phyloP scores from a whole-genome alignment of 2,329 filamentous ascomycete species.

The Exophiala calicioides region DNA sequence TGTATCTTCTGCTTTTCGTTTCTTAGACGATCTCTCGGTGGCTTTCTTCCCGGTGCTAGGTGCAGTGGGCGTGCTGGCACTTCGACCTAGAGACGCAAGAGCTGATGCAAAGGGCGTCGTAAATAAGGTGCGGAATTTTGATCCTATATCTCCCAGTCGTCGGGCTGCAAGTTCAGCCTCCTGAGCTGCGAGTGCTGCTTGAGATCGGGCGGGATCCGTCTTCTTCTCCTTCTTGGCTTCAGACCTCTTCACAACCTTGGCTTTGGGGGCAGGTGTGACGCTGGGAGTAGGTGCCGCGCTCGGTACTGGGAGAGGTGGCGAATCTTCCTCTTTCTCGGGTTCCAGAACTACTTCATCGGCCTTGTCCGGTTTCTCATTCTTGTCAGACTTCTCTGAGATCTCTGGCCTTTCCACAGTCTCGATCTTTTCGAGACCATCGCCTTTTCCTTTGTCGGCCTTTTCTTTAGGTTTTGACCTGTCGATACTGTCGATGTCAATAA shows the following conservation, averaged over 20 bases:
- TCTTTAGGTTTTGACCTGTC: constrained; percentile 16
- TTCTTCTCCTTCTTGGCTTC: constrained; percentile 61
- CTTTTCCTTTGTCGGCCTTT: constrained; percentile 15
- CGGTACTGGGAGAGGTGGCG: constrained; percentile 1
- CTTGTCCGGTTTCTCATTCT: constrained; percentile 2
- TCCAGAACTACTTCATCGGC: not conserved
- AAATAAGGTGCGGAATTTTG: constrained; percentile 41
- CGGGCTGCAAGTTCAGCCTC: constrained; percentile 42
- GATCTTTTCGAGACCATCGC: constrained; percentile 14
- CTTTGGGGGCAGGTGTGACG: constrained; percentile 15
- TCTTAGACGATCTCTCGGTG: constrained; percentile 40
- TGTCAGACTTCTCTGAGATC: constrained; percentile 7
- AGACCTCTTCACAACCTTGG: constrained; percentile 50
- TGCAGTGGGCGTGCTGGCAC: constrained; percentile 29
- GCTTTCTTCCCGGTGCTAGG: constrained; percentile 30
- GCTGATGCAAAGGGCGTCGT: constrained; percentile 30
- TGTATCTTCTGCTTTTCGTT: constrained; percentile 58
- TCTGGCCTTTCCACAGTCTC: constrained; percentile 18
- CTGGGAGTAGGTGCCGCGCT: constrained; percentile 9
- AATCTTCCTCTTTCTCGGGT: constrained; percentile 44
- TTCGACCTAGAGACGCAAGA: constrained; percentile 32
- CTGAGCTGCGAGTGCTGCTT: constrained; percentile 46
- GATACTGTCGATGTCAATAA: constrained; percentile 54
- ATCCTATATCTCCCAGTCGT: constrained; percentile 41
- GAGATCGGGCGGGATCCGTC: constrained; percentile 43